Evolutionary conservation across 805 yeast genomes (phyloP), one percentile per base, ranked within the genome.

Genomic region (Ogataea methanolica): DNA sequence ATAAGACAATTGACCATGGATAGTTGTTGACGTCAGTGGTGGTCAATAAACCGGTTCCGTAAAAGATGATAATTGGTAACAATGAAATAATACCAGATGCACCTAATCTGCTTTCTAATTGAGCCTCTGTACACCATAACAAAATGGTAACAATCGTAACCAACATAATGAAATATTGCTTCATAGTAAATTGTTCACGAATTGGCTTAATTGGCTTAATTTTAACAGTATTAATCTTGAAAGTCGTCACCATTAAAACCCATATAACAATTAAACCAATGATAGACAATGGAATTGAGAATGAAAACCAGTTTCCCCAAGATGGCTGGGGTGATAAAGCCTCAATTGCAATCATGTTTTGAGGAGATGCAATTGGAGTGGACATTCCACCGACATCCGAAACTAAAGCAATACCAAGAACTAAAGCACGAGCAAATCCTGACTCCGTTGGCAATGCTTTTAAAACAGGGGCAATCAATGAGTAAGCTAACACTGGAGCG

Each of bases 251-350:
- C 61, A 83, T 77, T 69, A 67, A 77, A 59, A 62, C 74, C 68
- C 71, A 75, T 63, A 62, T 61, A 48, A 73, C 60, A 17, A 73
- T 46, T 45, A 75, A 62, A 17, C 74, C 66, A 19, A 75, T 48
- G 1, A 72, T 50, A 51, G 75, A 70, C 5, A 74, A 69, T 4
- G 82, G 82, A 36, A 75, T 60, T 2, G 80, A 73, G 49, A 76
- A 67, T 7, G 73, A 75, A 58, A 76, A 76, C 82, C 82, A 76
- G 53, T 76, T 71, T 19, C 80, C 81, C 82, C 82, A 76, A 4
- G 74, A 67, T 7, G 82, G 82, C 41, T 67, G 73, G 1, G 82
- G 82, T 23, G 60, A 65, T 72, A 76, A 71, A 21, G 78, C 71
- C 33, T 76, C 79, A 47, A 76, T 74, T 17, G 81, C 80, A 47